A percentile compares a stretch with the other conserved stretches of the same genome.
Conservation (phyloP, 2,329 filamentous ascomycete genomes). For the Diaporthe vexans region DNA sequence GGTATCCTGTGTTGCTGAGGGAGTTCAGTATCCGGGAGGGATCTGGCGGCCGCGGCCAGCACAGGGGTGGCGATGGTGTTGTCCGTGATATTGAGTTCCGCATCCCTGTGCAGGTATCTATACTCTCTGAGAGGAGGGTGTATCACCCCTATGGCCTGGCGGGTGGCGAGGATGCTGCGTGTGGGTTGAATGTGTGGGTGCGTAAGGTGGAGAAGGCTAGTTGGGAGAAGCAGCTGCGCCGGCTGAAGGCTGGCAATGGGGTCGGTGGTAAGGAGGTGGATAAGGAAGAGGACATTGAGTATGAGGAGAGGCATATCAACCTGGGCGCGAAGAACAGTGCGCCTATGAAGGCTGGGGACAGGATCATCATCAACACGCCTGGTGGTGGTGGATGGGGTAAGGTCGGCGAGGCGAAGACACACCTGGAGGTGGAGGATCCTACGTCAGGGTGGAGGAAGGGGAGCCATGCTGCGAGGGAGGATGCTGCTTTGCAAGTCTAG, state of each 20-base stretch:
- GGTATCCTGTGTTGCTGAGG: conserved; percentile 80
- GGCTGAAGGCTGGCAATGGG: conserved; percentile 50
- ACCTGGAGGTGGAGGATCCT: conserved; percentile 66
- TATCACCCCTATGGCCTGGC: conserved; percentile 85
- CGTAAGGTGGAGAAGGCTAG: conserved; percentile 74
- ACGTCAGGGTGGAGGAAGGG: conserved; percentile 68
- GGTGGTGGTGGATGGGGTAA: conserved; percentile 84
- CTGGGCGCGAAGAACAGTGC: conserved; percentile 86
- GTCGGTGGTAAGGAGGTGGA: conserved; percentile 43
- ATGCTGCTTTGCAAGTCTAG: conserved; percentile 72
- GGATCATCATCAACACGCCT: conserved; percentile 83
- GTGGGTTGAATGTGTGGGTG: conserved; percentile 91
- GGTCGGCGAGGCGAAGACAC: conserved; percentile 69
- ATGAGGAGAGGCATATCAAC: conserved; percentile 76
- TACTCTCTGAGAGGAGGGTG: conserved; percentile 82
- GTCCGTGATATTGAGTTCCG: conserved; percentile 86
- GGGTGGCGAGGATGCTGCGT: conserved; percentile 83
- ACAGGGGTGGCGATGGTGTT: conserved; percentile 82
- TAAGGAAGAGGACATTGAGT: conserved; percentile 56
- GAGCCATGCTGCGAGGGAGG: conserved; percentile 69
- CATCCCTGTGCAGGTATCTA: conserved; percentile 82
- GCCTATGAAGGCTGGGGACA: conserved; percentile 80
- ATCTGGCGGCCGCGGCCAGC: conserved; percentile 75
- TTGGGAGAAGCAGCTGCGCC: conserved; percentile 60
- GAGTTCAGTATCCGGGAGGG: conserved; percentile 76